Evolutionary conservation across 257 asterid species (phyloP).

Genomic region (Plantago major): DNA sequence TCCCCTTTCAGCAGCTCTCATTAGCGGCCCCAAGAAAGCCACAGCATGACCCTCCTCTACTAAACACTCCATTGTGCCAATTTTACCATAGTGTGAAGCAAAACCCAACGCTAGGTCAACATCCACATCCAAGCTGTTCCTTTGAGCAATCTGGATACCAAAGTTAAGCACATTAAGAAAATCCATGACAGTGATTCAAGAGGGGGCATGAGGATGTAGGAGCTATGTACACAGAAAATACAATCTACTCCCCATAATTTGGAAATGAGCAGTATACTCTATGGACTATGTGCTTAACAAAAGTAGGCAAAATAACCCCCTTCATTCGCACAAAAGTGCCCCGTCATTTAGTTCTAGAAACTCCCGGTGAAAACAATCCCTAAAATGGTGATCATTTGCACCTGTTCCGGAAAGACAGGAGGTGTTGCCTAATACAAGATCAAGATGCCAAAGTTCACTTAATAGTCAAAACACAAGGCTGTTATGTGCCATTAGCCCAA

Average conservation of each 20-base stretch:
- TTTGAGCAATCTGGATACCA: constrained; percentile 74
- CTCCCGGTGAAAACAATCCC: not conserved
- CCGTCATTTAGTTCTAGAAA: not conserved
- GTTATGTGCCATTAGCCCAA: not conserved
- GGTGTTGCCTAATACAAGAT: not conserved
- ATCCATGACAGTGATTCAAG: not conserved
- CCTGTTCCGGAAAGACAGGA: not conserved
- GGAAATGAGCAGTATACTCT: not conserved
- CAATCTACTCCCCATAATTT: not conserved
- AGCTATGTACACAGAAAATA: not conserved
- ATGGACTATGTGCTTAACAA: not conserved
- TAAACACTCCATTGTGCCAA: constrained; percentile 90
- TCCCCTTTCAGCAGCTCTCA: constrained; percentile 98
- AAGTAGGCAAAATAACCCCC: not conserved
- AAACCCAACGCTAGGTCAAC: constrained; percentile 94
- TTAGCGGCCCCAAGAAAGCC: constrained; percentile 93
- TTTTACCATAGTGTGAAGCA: constrained; percentile 92
- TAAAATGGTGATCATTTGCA: not conserved
- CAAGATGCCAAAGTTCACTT: not conserved
- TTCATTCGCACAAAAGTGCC: not conserved
- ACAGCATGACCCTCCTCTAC: constrained; percentile 94
- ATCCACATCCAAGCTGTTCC: constrained; percentile 97
- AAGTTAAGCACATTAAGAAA: constrained; percentile 10
- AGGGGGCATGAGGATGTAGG: not conserved
- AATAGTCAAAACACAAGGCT: not conserved